These are phyloP conservation scores for Pisolithus marmoratus DNA, from an alignment of 768 basidiomycete genomes.

Conservation along the genomic window DNA sequence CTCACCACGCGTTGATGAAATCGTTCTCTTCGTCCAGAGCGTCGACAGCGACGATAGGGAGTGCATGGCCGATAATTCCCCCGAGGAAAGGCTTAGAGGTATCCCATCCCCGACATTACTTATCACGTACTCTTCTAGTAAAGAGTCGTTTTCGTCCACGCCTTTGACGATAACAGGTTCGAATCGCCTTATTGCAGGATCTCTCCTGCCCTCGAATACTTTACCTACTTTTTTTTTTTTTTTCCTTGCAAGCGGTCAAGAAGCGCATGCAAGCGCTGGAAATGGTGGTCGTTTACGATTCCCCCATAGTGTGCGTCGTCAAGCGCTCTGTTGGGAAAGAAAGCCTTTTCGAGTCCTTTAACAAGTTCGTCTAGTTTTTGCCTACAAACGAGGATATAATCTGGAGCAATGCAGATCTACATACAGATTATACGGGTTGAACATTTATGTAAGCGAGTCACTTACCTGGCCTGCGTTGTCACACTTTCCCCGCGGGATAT, in stretches of 20 bases:
- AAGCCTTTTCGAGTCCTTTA: constrained; percentile 37
- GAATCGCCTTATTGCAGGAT: constrained; percentile 37
- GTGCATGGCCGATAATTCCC: constrained; percentile 69
- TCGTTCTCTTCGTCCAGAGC: constrained; percentile 49
- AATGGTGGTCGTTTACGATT: constrained; percentile 52
- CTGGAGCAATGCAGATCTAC: constrained; percentile 38
- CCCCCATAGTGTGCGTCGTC: constrained; percentile 38
- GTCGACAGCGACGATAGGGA: constrained; percentile 58
- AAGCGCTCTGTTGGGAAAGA: constrained; percentile 52
- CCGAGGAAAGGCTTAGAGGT: constrained; percentile 29
- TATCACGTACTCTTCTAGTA: constrained; percentile 51
- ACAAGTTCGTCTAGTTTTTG: constrained; percentile 43
- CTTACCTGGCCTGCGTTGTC: constrained; percentile 60
- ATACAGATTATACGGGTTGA: not conserved
- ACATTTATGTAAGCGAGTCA: not conserved
- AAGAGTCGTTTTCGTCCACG: constrained; percentile 46
- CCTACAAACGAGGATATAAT: constrained; percentile 40
- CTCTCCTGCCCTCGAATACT: constrained; percentile 31
- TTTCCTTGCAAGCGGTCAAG: constrained; percentile 51
- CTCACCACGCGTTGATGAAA: constrained; percentile 47
- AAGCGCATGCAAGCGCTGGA: constrained; percentile 45
- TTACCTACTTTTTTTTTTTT: constrained; percentile 53
- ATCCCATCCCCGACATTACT: not conserved
- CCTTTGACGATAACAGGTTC: constrained; percentile 57
- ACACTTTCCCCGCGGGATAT: constrained; percentile 63